phyloP scores from a whole-genome alignment of 1,284 basidiomycete species.

The Boletus subluridellus region DNA sequence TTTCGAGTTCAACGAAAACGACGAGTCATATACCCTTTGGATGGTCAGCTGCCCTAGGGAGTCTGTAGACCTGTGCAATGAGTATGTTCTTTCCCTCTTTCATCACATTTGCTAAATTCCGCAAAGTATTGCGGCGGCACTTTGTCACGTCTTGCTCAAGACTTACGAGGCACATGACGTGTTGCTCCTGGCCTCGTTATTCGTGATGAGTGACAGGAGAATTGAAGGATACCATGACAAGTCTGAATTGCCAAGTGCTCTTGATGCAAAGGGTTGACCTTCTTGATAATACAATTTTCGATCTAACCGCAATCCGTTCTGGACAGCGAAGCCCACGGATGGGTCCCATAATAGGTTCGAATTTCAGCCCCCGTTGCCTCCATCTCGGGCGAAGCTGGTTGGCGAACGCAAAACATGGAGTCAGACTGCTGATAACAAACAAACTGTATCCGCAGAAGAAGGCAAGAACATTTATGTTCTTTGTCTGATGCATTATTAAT shows the following conservation, averaged over 20 bases:
- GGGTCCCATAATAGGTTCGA: neutral
- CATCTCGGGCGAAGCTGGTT: neutral
- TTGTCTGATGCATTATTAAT: neutral
- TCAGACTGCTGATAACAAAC: accelerated
- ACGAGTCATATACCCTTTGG: neutral
- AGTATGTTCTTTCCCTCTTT: conserved; percentile 2
- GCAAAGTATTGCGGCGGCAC: conserved; percentile 19
- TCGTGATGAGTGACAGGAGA: conserved; percentile 10
- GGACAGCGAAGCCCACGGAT: neutral
- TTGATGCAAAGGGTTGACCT: conserved; percentile 1
- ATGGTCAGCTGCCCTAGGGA: neutral
- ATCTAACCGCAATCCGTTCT: neutral
- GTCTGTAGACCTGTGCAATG: neutral
- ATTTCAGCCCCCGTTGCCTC: conserved; percentile 1
- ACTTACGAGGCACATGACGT: conserved; percentile 20
- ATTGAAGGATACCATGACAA: conserved; percentile 5
- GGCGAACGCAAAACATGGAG: neutral
- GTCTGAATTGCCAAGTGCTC: neutral
- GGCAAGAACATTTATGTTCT: neutral
- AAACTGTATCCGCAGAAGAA: neutral
- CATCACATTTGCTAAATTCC: neutral
- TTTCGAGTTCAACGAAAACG: neutral
- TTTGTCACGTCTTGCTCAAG: conserved; percentile 23
- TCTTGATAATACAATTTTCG: neutral
- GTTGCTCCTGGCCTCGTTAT: conserved; percentile 19